Evolutionary conservation across 1,284 basidiomycete genomes (phyloP).

Genomic region (Sparassis latifolia): DNA sequence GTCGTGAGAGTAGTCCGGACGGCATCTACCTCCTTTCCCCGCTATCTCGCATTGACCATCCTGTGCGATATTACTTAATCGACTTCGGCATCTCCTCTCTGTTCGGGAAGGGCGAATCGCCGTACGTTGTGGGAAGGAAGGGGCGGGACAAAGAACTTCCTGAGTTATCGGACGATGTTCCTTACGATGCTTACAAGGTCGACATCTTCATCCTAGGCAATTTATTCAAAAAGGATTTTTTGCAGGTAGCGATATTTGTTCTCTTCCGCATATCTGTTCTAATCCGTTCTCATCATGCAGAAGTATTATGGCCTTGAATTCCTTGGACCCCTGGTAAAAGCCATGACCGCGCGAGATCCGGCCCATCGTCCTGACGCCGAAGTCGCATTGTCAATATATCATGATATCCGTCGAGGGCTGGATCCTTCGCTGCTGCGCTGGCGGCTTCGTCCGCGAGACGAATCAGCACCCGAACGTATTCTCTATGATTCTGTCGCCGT

Average conservation of each 20-base stretch:
- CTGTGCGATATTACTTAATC: constrained; percentile 20
- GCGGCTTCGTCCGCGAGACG: constrained; percentile 9
- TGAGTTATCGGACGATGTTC: constrained; percentile 17
- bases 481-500: constrained; percentile 11
- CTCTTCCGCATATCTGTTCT: background rate
- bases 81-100: constrained; percentile 20
- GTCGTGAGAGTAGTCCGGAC: constrained; percentile 3
- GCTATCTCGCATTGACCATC: constrained; percentile 3
- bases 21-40: background rate
- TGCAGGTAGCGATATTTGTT: constrained; percentile 1
- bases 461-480: constrained; percentile 8
- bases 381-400: constrained; percentile 4
- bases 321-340: constrained; percentile 13
- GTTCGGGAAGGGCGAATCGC: constrained; percentile 3
- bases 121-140: constrained; percentile 7
- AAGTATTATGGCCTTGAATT: constrained; percentile 15
- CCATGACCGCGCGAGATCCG: constrained; percentile 15
- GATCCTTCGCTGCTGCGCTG: constrained; percentile 4
- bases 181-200: constrained; percentile 25
- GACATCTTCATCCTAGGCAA: constrained; percentile 25
- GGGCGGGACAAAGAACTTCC: constrained; percentile 22
- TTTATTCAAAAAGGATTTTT: constrained; percentile 10
- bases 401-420: background rate
- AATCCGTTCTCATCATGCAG: background rate
- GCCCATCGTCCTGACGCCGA: constrained; percentile 11